These are phyloP conservation scores for Zasmidium citrigriseum DNA, from an alignment of 2,329 filamentous ascomycete species.

Conservation along the genomic window DNA sequence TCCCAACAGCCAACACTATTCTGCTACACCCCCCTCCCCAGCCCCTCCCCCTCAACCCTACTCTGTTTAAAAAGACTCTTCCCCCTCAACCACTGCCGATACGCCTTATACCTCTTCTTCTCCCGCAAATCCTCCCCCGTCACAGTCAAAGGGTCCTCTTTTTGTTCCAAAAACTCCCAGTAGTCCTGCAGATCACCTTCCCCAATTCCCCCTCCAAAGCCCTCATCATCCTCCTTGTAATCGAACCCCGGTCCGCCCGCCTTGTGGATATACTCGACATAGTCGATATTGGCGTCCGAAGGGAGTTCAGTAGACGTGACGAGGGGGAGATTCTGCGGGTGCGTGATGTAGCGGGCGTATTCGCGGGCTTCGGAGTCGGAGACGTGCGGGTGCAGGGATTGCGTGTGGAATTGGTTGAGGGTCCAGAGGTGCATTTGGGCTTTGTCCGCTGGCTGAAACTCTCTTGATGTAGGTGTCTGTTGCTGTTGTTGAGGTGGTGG, in stretches of 20 bases:
- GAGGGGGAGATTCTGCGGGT: conserved; percentile 85
- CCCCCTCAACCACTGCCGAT: conserved; percentile 87
- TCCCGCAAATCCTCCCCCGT: conserved; percentile 79
- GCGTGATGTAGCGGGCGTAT: conserved; percentile 84
- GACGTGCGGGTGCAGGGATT: conserved; percentile 83
- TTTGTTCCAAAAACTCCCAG: conserved; percentile 71
- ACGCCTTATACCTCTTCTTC: conserved; percentile 97
- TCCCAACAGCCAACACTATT: too few species aligned
- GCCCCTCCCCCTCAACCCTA: not conserved
- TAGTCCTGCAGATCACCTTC: conserved; percentile 74
- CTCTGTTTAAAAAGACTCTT: conserved; percentile 85
- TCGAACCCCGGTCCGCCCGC: conserved; percentile 59
- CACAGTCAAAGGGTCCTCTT: conserved; percentile 83
- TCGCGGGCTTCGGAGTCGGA: conserved; percentile 75
- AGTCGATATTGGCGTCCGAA: conserved; percentile 62
- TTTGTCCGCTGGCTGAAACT: conserved; percentile 66
- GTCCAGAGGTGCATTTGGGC: conserved; percentile 84
- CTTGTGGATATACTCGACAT: conserved; percentile 77
- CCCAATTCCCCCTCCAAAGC: conserved; percentile 49
- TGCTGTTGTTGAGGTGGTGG: not conserved
- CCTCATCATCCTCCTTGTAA: conserved; percentile 54
- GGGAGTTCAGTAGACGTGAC: conserved; percentile 68
- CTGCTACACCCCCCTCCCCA: not conserved
- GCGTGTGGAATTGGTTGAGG: conserved; percentile 79
- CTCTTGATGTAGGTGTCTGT: conserved; percentile 13